Evolutionary conservation across 306 rosid genomes (phyloP).

Genomic region (Lathyrus tuberosus): DNA sequence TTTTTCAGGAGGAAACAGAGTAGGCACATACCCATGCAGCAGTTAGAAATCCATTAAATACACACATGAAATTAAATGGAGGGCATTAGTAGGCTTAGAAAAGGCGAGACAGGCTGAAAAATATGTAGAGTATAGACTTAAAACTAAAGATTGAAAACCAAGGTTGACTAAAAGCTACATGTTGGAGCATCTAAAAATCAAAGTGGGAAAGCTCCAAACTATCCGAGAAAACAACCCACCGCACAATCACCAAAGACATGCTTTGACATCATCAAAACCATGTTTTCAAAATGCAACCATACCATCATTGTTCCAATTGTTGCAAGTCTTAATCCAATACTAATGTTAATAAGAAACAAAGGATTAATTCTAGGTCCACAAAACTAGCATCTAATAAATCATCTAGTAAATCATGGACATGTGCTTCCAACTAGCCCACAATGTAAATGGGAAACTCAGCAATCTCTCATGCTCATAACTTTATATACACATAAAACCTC

Average conservation of each 20-base stretch:
- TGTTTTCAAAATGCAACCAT: too few species aligned
- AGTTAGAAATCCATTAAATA: background rate
- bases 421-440: background rate
- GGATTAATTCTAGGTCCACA: background rate
- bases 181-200: background rate
- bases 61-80: background rate
- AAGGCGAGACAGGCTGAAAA: background rate
- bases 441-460: background rate
- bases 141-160: background rate
- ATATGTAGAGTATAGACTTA: background rate
- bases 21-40: background rate
- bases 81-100: background rate
- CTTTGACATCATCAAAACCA: background rate
- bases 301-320: too few species aligned
- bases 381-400: slow-evolving; percentile 1
- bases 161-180: background rate
- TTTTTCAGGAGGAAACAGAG: background rate
- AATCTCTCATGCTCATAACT: slow-evolving; percentile 11
- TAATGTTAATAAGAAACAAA: too few species aligned
- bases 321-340: too few species aligned
- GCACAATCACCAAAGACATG: background rate
- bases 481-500: background rate
- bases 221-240: background rate
- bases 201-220: background rate
- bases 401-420: background rate